Percentiles rank a stretch among this genome's conserved stretches.
Conservation (phyloP, 345 rosid species). For the Mangifera indica region DNA sequence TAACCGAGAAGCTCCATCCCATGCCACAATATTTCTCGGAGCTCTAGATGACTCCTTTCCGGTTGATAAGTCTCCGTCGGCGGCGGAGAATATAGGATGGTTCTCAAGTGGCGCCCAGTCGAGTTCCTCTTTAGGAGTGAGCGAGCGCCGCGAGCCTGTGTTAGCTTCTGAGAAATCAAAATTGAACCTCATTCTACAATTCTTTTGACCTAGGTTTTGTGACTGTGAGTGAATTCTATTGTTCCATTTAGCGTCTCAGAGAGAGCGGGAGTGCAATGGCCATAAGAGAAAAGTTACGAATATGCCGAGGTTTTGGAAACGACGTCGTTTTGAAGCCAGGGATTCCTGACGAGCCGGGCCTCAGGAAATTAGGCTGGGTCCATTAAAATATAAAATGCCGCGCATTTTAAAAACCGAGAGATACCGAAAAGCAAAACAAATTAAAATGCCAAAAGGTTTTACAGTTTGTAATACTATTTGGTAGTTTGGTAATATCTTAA, state of each 20-base stretch:
- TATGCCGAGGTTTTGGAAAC: too few relatives aligned
- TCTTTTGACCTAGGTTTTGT: not conserved
- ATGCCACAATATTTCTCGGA: conserved; percentile 61
- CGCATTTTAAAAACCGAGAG: too few relatives aligned
- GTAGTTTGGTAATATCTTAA: too few relatives aligned
- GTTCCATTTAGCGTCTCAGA: not conserved
- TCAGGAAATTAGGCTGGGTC: too few relatives aligned
- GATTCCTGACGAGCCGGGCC: too few relatives aligned
- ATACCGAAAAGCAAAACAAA: too few relatives aligned
- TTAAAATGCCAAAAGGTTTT: too few relatives aligned
- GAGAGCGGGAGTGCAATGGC: not conserved
- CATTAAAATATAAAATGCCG: too few relatives aligned
- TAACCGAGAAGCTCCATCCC: conserved; percentile 85
- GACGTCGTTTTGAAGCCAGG: too few relatives aligned
- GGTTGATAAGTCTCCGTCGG: conserved; percentile 27
- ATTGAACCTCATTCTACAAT: conserved; percentile 50
- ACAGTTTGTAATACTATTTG: too few relatives aligned
- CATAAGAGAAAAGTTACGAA: too few relatives aligned
- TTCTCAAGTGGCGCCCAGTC: conserved; percentile 74
- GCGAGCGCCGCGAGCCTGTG: conserved; percentile 35
- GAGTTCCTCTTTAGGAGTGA: conserved; percentile 50
- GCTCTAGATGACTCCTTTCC: conserved; percentile 21
- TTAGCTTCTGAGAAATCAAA: conserved; percentile 42
- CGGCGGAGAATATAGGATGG: conserved; percentile 64
- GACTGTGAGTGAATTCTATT: not conserved